phyloP scores from a whole-genome alignment of 1,284 basidiomycete genomes.

The Apiotrichum veenhuisii region DNA sequence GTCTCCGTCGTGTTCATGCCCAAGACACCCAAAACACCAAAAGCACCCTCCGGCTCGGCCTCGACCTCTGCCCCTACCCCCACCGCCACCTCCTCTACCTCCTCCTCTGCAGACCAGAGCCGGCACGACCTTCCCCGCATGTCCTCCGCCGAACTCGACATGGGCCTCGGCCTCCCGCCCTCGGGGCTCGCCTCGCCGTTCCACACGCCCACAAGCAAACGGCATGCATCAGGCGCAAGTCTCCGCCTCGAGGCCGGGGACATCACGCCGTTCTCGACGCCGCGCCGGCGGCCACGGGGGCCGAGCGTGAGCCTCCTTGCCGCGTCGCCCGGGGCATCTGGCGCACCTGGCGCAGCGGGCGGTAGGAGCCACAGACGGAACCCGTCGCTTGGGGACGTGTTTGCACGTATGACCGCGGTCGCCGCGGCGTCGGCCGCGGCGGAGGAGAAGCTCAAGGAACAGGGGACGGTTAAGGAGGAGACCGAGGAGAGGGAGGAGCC shows the following conservation, averaged over 20 bases:
- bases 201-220: constrained; percentile 6
- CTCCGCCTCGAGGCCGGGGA: background rate
- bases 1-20: too few relatives aligned
- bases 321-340: background rate
- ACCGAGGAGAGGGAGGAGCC: background rate
- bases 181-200: constrained; percentile 10
- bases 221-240: background rate
- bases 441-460: background rate
- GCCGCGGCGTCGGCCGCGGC: background rate
- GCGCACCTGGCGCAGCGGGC: too few relatives aligned
- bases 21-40: background rate
- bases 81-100: too few relatives aligned
- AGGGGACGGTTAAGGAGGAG: background rate
- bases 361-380: background rate
- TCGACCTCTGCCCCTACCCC: too few relatives aligned
- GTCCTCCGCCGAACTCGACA: background rate
- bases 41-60: too few relatives aligned
- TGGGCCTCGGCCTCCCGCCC: constrained; percentile 1
- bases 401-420: background rate
- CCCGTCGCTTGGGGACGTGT: background rate
- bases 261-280: background rate
- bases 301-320: background rate
- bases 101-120: too few relatives aligned
- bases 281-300: background rate
- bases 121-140: too few relatives aligned